These are phyloP conservation scores for Sonneratia caseolaris DNA, from an alignment of 345 rosid species.

Conservation along the genomic window DNA sequence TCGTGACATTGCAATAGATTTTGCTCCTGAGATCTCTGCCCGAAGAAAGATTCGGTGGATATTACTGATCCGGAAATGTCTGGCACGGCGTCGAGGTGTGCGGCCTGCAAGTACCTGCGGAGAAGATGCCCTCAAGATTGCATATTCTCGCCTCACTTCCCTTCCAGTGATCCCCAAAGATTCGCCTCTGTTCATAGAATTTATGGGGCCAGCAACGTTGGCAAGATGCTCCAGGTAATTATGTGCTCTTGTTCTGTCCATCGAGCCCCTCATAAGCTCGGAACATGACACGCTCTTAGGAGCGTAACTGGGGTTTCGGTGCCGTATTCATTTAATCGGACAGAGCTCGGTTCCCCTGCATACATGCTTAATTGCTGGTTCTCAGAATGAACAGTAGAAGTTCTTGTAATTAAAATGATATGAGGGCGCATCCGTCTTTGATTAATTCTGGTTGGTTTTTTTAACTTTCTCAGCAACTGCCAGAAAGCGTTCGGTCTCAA, in stretches of 20 bases:
- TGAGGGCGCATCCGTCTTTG: not conserved
- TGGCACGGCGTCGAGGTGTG: constrained; percentile 28
- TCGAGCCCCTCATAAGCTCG: not conserved
- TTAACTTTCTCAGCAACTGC: constrained; percentile 28
- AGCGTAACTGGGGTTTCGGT: too few species aligned
- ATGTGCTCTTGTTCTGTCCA: not conserved
- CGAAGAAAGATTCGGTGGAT: not conserved
- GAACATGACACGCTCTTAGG: not conserved
- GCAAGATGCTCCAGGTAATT: constrained; percentile 52
- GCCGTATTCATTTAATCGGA: too few species aligned
- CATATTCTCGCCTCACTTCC: not conserved
- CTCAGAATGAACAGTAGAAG: too few species aligned
- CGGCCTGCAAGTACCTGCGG: constrained; percentile 60
- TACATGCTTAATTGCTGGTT: too few species aligned
- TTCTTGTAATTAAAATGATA: not conserved
- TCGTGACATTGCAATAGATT: not conserved
- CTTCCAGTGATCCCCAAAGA: constrained; percentile 28
- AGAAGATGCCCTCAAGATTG: constrained; percentile 35
- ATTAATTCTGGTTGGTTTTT: not conserved
- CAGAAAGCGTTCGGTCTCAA: constrained; percentile 27
- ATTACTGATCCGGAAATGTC: not conserved
- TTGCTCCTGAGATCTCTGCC: not conserved
- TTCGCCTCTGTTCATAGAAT: constrained; percentile 52
- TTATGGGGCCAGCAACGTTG: constrained; percentile 72
- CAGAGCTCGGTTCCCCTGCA: too few species aligned